Base-by-base conservation (phyloP, 225 moss, liverwort and hornwort genomes). In the Thuidium tamariscinum region DNA sequence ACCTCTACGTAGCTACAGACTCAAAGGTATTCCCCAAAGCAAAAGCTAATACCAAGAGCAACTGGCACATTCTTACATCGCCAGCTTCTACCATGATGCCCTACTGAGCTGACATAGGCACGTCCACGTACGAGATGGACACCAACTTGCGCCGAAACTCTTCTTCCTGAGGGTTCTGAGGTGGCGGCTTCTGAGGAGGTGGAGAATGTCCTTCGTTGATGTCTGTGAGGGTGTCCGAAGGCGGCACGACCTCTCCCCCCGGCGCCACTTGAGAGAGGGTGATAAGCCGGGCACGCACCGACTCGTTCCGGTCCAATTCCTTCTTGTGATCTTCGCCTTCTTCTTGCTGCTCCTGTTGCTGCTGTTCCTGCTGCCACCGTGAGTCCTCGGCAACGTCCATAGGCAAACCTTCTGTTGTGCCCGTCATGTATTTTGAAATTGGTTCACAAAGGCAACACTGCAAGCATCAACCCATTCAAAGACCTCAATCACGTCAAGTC, bases 71-170 rank as follows among this genome's bases (percentile, higher is more conserved):
- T 89, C 71, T 79, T 65, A 21, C 39, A 61, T 14, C 11, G 56
- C 56, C 57, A 74, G 54, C 48, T 36, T 68, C 67, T 82, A 85
- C 82, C 83, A 77, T 77, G 26, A 71, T 34, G 54, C 34, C 64
- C 71, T 88, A 93, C 64, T 88, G 84, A 36, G 91, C 88, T 44
- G 91, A 74, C 84, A 88, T 77, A 3, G 86, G 49, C 23, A 86
- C 89, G 54, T 91, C 86, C 21, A 88, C 79, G 39, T 88, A 93
- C 7, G 92, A 89, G 27, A 93, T 91, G 10, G 89, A 84, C 88
- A 93, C 87, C 84, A 93, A 69, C 88, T 89, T 93, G 84, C 92
- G 92, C 51, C 91, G 89, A 82, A 88, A 88, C 60, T 91, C 92
- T 27, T 87, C 90, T 36, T 92, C 92, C 46, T 41, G n/a, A 59